Conservation (phyloP, 768 basidiomycete genomes). For the Leccinum obscurum region DNA sequence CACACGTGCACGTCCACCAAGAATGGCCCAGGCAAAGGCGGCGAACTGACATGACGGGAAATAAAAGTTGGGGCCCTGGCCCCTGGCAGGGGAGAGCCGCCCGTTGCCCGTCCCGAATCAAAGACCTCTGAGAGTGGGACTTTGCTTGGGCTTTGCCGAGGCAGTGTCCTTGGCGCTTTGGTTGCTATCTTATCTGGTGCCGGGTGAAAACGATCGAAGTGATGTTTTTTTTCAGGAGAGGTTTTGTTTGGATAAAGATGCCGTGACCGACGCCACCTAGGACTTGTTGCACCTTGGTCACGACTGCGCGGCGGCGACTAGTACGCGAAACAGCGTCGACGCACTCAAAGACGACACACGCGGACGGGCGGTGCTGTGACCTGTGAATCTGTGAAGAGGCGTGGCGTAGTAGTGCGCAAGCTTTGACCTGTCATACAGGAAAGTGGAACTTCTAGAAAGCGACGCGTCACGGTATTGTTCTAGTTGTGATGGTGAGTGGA, state of each 20-base stretch:
- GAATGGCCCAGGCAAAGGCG: background rate
- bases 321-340: background rate
- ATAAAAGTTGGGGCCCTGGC: background rate
- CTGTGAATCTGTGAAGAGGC: background rate
- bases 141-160: background rate
- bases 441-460: background rate
- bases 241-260: background rate
- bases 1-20: too few species aligned
- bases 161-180: background rate
- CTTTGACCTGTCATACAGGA: conserved; percentile 18
- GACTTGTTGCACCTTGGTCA: background rate
- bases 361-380: background rate
- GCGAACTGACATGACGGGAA: background rate
- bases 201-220: background rate
- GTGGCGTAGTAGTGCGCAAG: background rate
- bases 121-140: background rate
- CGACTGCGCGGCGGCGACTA: background rate
- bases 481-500: conserved; percentile 20
- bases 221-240: background rate
- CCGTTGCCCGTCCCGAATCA: background rate
- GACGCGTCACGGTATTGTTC: background rate
- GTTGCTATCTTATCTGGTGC: background rate
- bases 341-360: background rate
- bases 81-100: background rate
- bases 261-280: background rate